phyloP scores from a whole-genome alignment of 192 early-diverging fungal genomes.

The Allomyces macrogynus region DNA sequence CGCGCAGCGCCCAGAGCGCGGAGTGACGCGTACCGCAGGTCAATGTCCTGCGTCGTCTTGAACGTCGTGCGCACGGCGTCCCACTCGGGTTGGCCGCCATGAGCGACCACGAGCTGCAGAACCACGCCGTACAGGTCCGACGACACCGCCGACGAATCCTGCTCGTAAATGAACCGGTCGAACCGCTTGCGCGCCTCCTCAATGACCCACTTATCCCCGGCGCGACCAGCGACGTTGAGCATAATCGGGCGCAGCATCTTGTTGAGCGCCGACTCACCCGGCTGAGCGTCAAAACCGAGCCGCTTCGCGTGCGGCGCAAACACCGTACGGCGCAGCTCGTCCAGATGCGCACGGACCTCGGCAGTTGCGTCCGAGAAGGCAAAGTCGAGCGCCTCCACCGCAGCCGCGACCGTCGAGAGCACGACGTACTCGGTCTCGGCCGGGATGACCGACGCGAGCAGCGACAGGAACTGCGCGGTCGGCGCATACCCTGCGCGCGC shows the following conservation, averaged over 20 bases:
- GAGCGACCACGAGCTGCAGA: slow-evolving; percentile 43
- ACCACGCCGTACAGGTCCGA: slow-evolving; percentile 54
- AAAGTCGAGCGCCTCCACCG: slow-evolving; percentile 30
- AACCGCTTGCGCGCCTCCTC: slow-evolving; percentile 52
- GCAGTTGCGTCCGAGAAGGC: slow-evolving; percentile 48
- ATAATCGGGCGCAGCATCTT: slow-evolving; percentile 55
- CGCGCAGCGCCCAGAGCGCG: slow-evolving; percentile 32
- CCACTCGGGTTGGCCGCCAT: slow-evolving; percentile 36
- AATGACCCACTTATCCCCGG: slow-evolving; percentile 39
- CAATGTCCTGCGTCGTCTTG: slow-evolving; percentile 34
- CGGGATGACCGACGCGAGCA: slow-evolving; percentile 42
- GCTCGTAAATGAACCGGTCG: slow-evolving; percentile 30
- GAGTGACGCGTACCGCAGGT: slow-evolving; percentile 49
- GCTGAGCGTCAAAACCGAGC: slow-evolving; percentile 58
- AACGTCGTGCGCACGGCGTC: slow-evolving; percentile 40
- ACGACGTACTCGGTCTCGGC: slow-evolving; percentile 67
- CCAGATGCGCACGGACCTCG: slow-evolving; percentile 36
- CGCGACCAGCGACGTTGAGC: slow-evolving; percentile 45
- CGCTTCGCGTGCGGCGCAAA: slow-evolving; percentile 49
- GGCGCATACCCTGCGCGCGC: slow-evolving; percentile 53
- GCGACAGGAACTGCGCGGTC: slow-evolving; percentile 51
- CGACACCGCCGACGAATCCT: slow-evolving; percentile 46
- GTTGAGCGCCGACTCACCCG: slow-evolving; percentile 50
- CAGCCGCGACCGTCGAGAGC: slow-evolving; percentile 40
- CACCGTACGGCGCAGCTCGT: slow-evolving; percentile 42